Evolutionary conservation across 78 protist species (phyloP).

Genomic region (Dictyostelium brefeldianum): DNA sequence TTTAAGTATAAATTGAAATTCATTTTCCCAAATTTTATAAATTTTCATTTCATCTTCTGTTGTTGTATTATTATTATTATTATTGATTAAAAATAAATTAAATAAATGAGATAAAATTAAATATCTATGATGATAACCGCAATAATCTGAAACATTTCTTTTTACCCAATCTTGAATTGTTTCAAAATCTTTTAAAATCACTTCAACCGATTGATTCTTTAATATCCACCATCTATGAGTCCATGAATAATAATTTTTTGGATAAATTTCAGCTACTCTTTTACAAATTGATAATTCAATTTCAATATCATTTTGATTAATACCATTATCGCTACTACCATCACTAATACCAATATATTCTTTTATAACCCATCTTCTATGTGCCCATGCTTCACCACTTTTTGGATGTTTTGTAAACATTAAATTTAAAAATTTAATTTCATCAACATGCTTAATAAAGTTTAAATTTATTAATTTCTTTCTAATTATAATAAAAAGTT

Average conservation of each 20-base stretch:
- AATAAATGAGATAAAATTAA: slow-evolving; percentile 2
- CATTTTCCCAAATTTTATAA: slow-evolving; percentile 24
- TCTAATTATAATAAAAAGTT: not conserved
- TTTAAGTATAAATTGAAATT: slow-evolving; percentile 21
- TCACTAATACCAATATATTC: not conserved
- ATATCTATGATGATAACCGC: slow-evolving; percentile 74
- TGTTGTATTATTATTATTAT: not conserved
- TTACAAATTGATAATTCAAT: slow-evolving; percentile 40
- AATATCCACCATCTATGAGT: slow-evolving; percentile 44
- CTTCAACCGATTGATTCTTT: slow-evolving; percentile 3
- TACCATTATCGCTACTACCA: too few species aligned
- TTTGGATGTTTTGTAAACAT: slow-evolving; percentile 77
- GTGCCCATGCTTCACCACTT: slow-evolving; percentile 79
- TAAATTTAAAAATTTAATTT: slow-evolving; percentile 46
- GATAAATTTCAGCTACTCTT: slow-evolving; percentile 77
- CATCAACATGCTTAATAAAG: not conserved
- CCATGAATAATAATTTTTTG: slow-evolving; percentile 78
- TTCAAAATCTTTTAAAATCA: slow-evolving; percentile 39
- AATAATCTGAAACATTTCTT: slow-evolving; percentile 61
- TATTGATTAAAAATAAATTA: not conserved
- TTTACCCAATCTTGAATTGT: slow-evolving; percentile 41
- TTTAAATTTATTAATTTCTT: slow-evolving; percentile 24
- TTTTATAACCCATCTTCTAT: slow-evolving; percentile 46
- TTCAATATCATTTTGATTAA: not conserved
- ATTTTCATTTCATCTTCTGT: not conserved